Base-by-base conservation (phyloP, 371 early-diverging fungal species). In the Mortierella sp. region DNA sequence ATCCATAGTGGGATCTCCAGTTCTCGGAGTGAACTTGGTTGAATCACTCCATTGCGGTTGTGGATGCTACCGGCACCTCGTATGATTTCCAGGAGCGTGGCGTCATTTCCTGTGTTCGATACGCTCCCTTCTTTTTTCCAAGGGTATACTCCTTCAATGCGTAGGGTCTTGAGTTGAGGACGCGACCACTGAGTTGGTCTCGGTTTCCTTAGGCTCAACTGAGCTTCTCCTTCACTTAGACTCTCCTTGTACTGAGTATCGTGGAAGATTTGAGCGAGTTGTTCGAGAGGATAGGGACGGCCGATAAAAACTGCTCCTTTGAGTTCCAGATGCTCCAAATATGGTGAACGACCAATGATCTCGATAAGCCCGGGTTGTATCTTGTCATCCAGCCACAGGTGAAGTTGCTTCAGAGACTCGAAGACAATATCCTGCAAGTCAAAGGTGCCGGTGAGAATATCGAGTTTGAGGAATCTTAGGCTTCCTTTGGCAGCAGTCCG, bases 21-120 rank as follows among this genome's bases (percentile, higher is more conserved):
- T n/a, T 61, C 52, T 10, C 61, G 52, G 26, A 61, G 53, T 14
- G 3, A 9, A 19, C 24, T 28, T 13, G 41, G 26, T 16, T 59
- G 31, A 3, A 52, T 21, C 31, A 4, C 14, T 18, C 27, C 2
- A 10, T 9, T 34, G 34, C 10, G 3, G 3, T 9, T 50, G 21
- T 16, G 7, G 12, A 16, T 2, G 14, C 16, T 50, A 28, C 53
- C 52, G 19, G 53, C 51, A 2, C 31, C 53, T 18, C 41, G 49
- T 16, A 61, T 30, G 27, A 43, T 2, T 13, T 31, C 30, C 43
- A 52, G 14, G 23, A 50, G 10, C 19, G 24, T 51, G 47, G 6
- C 5, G n/a, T 59, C 14, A 31, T 59, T 58, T 2, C 12, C 19
- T 4, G 28, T 9, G 5, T 3, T 2, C 9, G 10, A 21, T 24